These are phyloP conservation scores for Alternaria infectoria DNA, from an alignment of 2,329 filamentous ascomycete species.

Conservation along the genomic window DNA sequence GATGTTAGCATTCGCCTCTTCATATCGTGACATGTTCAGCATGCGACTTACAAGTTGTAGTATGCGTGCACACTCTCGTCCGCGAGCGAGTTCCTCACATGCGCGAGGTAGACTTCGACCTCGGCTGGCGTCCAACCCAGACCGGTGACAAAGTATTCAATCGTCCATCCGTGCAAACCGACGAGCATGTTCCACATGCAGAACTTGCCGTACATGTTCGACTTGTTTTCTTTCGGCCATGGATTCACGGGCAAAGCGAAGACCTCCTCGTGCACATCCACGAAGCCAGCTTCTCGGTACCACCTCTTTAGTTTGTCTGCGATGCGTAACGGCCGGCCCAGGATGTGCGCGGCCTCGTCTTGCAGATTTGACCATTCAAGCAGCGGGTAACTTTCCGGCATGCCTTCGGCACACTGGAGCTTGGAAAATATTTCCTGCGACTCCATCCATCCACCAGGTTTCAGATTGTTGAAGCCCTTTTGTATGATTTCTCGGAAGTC, in stretches of 20 bases:
- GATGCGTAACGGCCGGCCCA: conserved; percentile 57
- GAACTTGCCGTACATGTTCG: conserved; percentile 58
- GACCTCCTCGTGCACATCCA: conserved; percentile 61
- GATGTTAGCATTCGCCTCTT: neutral
- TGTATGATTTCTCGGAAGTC: conserved; percentile 63
- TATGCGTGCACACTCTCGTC: conserved; percentile 52
- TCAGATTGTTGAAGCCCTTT: conserved; percentile 59
- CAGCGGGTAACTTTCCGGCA: conserved; percentile 56
- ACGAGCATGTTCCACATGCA: conserved; percentile 55
- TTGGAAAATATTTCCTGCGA: conserved; percentile 53
- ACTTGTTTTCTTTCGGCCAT: conserved; percentile 57
- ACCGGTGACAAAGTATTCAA: conserved; percentile 52
- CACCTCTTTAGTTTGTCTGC: conserved; percentile 61
- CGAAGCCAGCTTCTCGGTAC: conserved; percentile 64
- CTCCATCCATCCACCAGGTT: conserved; percentile 62
- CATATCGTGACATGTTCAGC: neutral
- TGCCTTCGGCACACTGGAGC: conserved; percentile 60
- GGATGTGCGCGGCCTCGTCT: conserved; percentile 54
- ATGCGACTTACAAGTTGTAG: conserved; percentile 49
- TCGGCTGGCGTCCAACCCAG: conserved; percentile 54
- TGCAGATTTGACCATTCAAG: conserved; percentile 55
- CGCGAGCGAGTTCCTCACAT: conserved; percentile 49
- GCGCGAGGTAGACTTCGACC: conserved; percentile 54
- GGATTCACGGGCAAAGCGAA: conserved; percentile 61
- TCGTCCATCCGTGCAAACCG: conserved; percentile 53